Evolutionary conservation across 805 yeast genomes (phyloP).

Genomic region (Maudiozyma serrabonitensis): DNA sequence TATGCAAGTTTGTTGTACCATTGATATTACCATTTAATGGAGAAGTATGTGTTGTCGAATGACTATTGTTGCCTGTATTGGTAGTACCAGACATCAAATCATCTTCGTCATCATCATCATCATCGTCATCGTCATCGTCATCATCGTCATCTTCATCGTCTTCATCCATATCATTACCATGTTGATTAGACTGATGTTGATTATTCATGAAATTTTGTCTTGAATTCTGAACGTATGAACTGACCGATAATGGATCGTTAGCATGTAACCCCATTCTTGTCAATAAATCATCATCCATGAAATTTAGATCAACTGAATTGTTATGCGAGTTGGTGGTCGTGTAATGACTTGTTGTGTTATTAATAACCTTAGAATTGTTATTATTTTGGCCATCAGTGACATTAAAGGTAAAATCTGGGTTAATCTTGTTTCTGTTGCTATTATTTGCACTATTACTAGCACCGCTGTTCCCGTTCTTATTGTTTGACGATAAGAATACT

Average conservation of each 20-base stretch:
- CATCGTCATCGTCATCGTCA: conserved; percentile 20
- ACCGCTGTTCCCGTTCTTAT: neutral
- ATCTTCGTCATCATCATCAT: conserved; percentile 25
- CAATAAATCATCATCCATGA: conserved; percentile 9
- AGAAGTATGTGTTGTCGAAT: neutral
- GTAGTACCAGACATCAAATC: conserved; percentile 10
- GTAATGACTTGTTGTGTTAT: conserved; percentile 9
- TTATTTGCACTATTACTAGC: neutral
- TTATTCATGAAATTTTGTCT: neutral
- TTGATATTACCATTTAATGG: neutral
- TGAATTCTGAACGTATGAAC: neutral
- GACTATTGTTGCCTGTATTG: neutral
- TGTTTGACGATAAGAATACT: conserved; percentile 47
- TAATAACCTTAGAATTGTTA: conserved; percentile 29
- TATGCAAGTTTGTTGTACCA: neutral
- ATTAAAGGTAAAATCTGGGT: neutral
- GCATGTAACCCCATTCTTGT: conserved; percentile 7
- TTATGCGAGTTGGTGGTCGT: conserved; percentile 10
- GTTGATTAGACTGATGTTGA: neutral
- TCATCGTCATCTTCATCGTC: conserved; percentile 19
- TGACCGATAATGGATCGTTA: conserved; percentile 8
- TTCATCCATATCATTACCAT: conserved; percentile 7
- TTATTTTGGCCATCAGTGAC: conserved; percentile 33
- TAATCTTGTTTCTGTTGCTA: conserved; percentile 2
- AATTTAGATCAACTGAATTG: conserved; percentile 5